phyloP scores from a whole-genome alignment of 2,329 filamentous ascomycete genomes.

The Epichloe aotearoae region DNA sequence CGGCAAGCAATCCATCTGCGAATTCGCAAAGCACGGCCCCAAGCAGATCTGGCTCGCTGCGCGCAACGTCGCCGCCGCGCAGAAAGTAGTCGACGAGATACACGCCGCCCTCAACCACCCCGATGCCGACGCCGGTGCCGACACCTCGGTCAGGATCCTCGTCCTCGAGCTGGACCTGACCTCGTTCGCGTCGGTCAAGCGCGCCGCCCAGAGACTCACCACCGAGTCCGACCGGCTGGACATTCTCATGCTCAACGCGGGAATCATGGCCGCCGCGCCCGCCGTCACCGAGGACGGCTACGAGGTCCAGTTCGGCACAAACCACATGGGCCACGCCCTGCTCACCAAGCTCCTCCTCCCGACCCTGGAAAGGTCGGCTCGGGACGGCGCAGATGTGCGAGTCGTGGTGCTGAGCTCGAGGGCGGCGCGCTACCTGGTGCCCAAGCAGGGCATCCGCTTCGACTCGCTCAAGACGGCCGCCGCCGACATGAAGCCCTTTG shows the following conservation, averaged over 20 bases:
- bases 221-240: constrained; percentile 23
- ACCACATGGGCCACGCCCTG: constrained; percentile 35
- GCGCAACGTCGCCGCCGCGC: constrained; percentile 23
- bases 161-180: constrained; percentile 31
- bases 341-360: constrained; percentile 26
- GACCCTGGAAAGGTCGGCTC: constrained; percentile 16
- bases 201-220: constrained; percentile 25
- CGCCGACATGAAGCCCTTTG: constrained; percentile 9
- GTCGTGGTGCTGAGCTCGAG: constrained; percentile 17
- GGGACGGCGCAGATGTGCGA: constrained; percentile 13
- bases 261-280: constrained; percentile 26
- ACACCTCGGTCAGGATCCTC: constrained; percentile 16
- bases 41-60: constrained; percentile 14
- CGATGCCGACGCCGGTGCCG: not conserved
- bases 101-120: constrained; percentile 9
- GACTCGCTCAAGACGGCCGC: constrained; percentile 14
- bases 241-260: constrained; percentile 33
- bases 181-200: constrained; percentile 28
- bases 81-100: constrained; percentile 25
- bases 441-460: constrained; percentile 16
- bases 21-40: constrained; percentile 10
- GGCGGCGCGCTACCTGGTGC: constrained; percentile 12
- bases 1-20: constrained; percentile 37
- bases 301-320: constrained; percentile 35
- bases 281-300: constrained; percentile 30